Evolutionary conservation across 345 rosid genomes (phyloP).

Genomic region (Sapria himalayana): DNA sequence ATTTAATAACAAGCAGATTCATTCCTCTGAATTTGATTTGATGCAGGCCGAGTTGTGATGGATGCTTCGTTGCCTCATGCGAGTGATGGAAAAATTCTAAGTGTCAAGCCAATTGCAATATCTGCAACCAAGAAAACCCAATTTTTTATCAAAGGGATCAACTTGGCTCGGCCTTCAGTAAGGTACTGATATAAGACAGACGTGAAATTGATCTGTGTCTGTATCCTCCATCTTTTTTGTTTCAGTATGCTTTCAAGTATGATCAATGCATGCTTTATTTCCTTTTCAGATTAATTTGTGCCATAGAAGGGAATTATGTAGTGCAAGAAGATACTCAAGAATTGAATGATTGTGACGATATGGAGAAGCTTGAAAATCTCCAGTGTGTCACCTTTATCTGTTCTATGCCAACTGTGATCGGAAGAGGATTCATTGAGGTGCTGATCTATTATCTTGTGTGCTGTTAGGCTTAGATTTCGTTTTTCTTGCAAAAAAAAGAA

Average conservation of each 20-base stretch:
- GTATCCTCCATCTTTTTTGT: too few species aligned
- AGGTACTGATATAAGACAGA: too few species aligned
- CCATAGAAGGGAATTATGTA: conserved; percentile 75
- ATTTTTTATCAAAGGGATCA: conserved; percentile 64
- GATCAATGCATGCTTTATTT: not conserved
- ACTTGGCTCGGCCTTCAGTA: conserved; percentile 42
- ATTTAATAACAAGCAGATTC: conserved; percentile 5
- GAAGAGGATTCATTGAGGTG: conserved; percentile 98
- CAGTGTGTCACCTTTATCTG: conserved; percentile 45
- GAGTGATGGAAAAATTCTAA: conserved; percentile 37
- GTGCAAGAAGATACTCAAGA: conserved; percentile 38
- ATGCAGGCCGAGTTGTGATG: conserved; percentile 67
- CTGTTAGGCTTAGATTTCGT: too few species aligned
- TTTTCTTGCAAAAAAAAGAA: too few species aligned
- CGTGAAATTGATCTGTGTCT: too few species aligned
- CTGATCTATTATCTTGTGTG: conserved; percentile 8
- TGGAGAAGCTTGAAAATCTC: conserved; percentile 28
- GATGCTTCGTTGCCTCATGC: conserved; percentile 45
- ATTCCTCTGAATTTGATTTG: conserved; percentile 8
- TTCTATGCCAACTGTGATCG: conserved; percentile 34
- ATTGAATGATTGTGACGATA: conserved; percentile 19
- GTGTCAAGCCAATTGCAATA: conserved; percentile 65
- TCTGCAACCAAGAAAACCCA: conserved; percentile 34
- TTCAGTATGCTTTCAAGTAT: not conserved
- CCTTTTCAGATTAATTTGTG: conserved; percentile 57